A percentile compares a stretch with the other conserved stretches of the same genome.
phyloP scores from a whole-genome alignment of 176 grass and related monocot species.

The Olyra latifolia region DNA sequence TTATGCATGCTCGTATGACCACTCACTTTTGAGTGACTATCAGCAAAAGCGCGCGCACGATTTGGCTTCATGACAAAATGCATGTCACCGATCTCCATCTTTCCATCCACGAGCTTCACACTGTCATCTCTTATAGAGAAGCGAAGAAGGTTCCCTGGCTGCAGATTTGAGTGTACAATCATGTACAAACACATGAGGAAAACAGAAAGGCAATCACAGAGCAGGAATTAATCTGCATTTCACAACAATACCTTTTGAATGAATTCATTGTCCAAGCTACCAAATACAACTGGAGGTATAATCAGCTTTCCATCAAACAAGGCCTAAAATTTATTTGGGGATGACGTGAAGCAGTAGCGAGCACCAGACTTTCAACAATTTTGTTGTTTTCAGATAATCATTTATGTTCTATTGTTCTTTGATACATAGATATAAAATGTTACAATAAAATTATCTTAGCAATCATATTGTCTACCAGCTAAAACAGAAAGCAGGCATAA shows the following conservation, averaged over 20 bases:
- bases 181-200: background rate
- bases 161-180: conserved; percentile 62
- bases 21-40: conserved; percentile 92
- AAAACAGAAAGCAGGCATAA: background rate
- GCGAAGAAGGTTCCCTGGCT: conserved; percentile 69
- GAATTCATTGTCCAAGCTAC: conserved; percentile 61
- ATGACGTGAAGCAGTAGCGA: background rate
- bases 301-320: conserved; percentile 72
- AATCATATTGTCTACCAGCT: background rate
- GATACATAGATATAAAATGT: background rate
- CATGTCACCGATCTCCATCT: conserved; percentile 63
- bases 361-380: too few relatives aligned
- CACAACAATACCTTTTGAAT: conserved; percentile 71
- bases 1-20: conserved; percentile 2
- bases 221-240: conserved; percentile 14
- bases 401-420: too few relatives aligned
- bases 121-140: conserved; percentile 81
- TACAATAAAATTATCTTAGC: background rate
- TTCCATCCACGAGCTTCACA: conserved; percentile 80
- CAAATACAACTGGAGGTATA: conserved; percentile 76
- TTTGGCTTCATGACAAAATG: conserved; percentile 69
- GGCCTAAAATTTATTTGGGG: background rate
- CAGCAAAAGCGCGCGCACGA: conserved; percentile 76
- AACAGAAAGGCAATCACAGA: background rate
- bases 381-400: too few relatives aligned